Evolutionary conservation across 2,329 filamentous ascomycete genomes (phyloP), one percentile per base, ranked within the genome.

Genomic region (Gnomoniopsis sp.): DNA sequence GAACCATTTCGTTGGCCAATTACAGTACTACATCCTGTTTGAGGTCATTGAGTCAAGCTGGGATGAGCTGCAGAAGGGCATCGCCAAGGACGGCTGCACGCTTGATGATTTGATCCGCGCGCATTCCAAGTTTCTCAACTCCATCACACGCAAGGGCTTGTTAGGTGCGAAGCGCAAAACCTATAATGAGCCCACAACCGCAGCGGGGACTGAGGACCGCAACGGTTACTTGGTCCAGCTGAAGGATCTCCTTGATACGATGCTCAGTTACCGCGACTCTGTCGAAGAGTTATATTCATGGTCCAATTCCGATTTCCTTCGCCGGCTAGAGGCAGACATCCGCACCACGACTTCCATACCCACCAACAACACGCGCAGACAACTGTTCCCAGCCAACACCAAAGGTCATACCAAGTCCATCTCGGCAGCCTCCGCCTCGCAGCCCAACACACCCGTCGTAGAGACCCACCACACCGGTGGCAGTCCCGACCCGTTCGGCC

Each of bases 1-100:
- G 95, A 91, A 98, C 17, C 96, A 99, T 72, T 98, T 99, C 69
- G 88, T 98, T 68, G 91, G 91, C 63, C 95, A 99, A 74, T 82
- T 99, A 15, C 95, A 99, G 73, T 97, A 98, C 77, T 99, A 99
- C 72, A 97, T 99, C 65, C 81, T 99, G 11, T 99, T 98, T 69
- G 95, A 99, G 73, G 95, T 99, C 65, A 98, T 99, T 66, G 95
- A 99, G 73, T 89, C 90, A 38, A 95, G 91, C 51, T 99, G 95
- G 96, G 90, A 90, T 62, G 89, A 93, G 69, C 82, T 99, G 2
- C 90, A 97, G 72, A 83, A 85, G 30, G 88, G 89, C 34, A 88
- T 98, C 62, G 86, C 84, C 57, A 91, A 90, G 70, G 91, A 93
- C 15, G 90, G 90, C 65, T 93, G 89, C 69, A 99, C 95, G 0